Percentiles rank a stretch among this genome's conserved stretches.
These are phyloP conservation scores for Aphanomyces invadans DNA, from an alignment of 352 stramenopile species.

Conservation along the genomic window DNA sequence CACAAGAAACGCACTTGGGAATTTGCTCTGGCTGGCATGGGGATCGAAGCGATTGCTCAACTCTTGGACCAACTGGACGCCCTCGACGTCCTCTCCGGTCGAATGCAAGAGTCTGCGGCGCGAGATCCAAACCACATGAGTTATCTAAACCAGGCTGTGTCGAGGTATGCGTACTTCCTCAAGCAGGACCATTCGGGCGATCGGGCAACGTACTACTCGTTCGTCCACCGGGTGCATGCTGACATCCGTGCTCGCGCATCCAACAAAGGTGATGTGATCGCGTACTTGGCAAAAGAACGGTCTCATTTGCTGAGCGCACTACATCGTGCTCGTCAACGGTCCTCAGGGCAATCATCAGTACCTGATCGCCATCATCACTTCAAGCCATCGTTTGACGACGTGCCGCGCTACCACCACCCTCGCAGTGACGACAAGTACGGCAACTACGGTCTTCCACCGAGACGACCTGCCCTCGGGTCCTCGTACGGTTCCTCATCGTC, in stretches of 20 bases:
- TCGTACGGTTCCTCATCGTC: not conserved
- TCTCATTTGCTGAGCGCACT: not conserved
- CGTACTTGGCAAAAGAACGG: not conserved
- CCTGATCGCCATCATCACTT: not conserved
- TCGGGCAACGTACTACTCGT: not conserved
- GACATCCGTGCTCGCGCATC: not conserved
- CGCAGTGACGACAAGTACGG: not conserved
- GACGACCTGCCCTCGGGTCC: not conserved
- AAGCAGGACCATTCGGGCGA: not conserved
- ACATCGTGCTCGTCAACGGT: not conserved
- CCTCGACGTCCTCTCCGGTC: not conserved
- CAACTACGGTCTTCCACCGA: not conserved
- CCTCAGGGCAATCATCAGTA: not conserved
- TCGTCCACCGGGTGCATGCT: not conserved
- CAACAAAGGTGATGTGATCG: not conserved
- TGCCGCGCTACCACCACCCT: not conserved
- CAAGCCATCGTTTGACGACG: not conserved
- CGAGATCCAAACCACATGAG: not conserved
- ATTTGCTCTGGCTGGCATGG: not conserved
- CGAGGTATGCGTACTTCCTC: not conserved
- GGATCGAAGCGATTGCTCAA: not conserved
- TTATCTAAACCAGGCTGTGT: not conserved
- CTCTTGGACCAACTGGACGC: not conserved
- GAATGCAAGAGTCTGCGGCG: not conserved
- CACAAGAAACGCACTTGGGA: not conserved